Percentiles rank a stretch among this genome's conserved stretches.
Evolutionary conservation across 345 rosid genomes (phyloP).

Genomic region (Eucalyptus sp.): DNA sequence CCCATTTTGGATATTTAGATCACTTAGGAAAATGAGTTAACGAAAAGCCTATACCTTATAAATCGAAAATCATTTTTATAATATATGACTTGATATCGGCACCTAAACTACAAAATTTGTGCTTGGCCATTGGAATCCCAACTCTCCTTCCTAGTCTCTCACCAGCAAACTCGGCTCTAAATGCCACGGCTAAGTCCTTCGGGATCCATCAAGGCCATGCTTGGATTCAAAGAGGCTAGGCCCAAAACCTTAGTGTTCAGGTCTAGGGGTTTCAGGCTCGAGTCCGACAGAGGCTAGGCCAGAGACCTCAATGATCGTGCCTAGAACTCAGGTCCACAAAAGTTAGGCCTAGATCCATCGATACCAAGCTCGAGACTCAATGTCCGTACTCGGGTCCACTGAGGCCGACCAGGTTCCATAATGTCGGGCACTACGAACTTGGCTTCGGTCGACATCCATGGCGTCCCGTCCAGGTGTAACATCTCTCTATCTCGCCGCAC

Average conservation of each 20-base stretch:
- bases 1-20: too few relatives aligned
- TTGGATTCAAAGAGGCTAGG: not conserved
- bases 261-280: fast-evolving
- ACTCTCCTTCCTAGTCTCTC: not conserved
- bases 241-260: fast-evolving
- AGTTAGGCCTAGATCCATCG: not conserved
- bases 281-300: not conserved
- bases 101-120: too few relatives aligned
- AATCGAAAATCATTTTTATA: too few relatives aligned
- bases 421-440: not conserved
- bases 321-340: fast-evolving
- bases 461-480: not conserved
- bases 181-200: not conserved
- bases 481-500: not conserved
- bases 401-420: not conserved
- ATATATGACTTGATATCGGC: not conserved
- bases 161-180: not conserved
- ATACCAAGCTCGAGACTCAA: fast-evolving
- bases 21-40: not conserved
- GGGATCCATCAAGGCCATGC: not conserved
- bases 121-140: not conserved
- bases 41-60: not conserved
- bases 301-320: too few relatives aligned
- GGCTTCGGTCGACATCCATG: not conserved
- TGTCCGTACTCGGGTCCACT: not conserved